Evolutionary conservation across 164 flowering plant species (phyloP), one percentile per base, ranked within the genome.

Genomic region (grape (Vitis vinifera)): DNA sequence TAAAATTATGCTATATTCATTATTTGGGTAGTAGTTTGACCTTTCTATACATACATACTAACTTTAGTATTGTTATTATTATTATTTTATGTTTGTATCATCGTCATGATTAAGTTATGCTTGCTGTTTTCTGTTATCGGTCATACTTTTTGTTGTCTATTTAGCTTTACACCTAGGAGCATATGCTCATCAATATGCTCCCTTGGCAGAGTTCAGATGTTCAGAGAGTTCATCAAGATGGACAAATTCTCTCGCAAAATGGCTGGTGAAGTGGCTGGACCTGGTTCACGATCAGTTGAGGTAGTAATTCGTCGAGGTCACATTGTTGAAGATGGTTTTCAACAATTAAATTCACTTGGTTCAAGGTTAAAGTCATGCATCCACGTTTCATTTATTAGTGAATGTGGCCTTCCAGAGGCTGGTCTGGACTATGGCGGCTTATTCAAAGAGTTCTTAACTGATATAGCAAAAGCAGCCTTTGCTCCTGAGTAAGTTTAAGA

Each of bases 371-470:
- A 92, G 79, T 90, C 95, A 65, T 76, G 81, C 19, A 89, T 96
- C 67, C 94, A 93, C 75, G 97, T 96, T 65, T 93, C 99, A 62
- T 96, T 93, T 91, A 93, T 96, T 51, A 91, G 92, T 84, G 99
- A 92, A 79, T 85, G 82, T 83, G 99, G 99, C 74, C 92, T 96
- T 75, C 97, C 93, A 14, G 99, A 96, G 84, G 99, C 97, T 82
- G 99, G 99, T 51, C 87, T 93, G 57, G 99, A 96, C 81, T 93
- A 91, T 86, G 99, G 99, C 79, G 98, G 99, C 17, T 75, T 96
- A 67, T 91, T 93, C 59, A 96, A 96, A 69, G 99, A 96, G 82
- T 93, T 96, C 74, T 79, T 96, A 69, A 96, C 98, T 71, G 99
- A 93, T 76, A 81, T 96, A 73, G 80, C 99, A 62, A 93, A 84